A percentile compares a stretch with the other conserved stretches of the same genome.
These are phyloP conservation scores for Saksenaea oblongispora DNA, from an alignment of 371 early-diverging fungal genomes.

Conservation along the genomic window DNA sequence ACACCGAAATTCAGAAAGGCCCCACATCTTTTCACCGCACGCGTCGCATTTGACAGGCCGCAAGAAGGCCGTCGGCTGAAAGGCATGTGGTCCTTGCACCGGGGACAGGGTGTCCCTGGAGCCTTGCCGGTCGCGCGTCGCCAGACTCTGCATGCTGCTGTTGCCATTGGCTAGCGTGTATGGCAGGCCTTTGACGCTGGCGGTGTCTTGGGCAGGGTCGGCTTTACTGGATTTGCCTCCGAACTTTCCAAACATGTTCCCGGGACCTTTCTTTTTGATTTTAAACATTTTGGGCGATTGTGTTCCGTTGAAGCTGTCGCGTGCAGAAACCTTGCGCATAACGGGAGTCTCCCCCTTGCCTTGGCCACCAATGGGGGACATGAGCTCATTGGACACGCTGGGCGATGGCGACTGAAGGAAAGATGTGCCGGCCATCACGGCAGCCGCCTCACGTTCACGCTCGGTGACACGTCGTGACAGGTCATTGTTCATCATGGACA, in stretches of 20 bases:
- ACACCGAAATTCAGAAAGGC: slow-evolving; percentile 76
- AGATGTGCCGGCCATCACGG: slow-evolving; percentile 26
- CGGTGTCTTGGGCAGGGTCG: neutral
- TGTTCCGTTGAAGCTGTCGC: slow-evolving; percentile 31
- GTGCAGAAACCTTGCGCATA: slow-evolving; percentile 16
- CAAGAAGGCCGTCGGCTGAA: slow-evolving; percentile 62
- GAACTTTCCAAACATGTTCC: slow-evolving; percentile 51
- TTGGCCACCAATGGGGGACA: slow-evolving; percentile 10
- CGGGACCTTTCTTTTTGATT: slow-evolving; percentile 33
- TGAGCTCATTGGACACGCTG: slow-evolving; percentile 20
- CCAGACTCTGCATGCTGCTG: slow-evolving; percentile 6
- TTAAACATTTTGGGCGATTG: slow-evolving; percentile 43
- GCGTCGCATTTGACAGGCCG: slow-evolving; percentile 78
- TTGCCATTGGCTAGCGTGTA: neutral
- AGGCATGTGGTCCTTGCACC: slow-evolving; percentile 57
- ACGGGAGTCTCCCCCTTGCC: slow-evolving; percentile 23
- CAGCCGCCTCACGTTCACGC: slow-evolving; percentile 31
- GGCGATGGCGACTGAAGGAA: slow-evolving; percentile 27
- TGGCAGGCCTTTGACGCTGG: neutral
- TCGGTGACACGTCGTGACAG: slow-evolving; percentile 47
- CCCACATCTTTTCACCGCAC: slow-evolving; percentile 88
- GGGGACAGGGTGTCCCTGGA: slow-evolving; percentile 15
- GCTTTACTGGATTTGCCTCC: slow-evolving; percentile 23
- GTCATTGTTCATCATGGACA: slow-evolving; percentile 57
- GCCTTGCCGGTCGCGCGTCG: slow-evolving; percentile 8